These are phyloP conservation scores for Monosporascus sp. DNA, from an alignment of 2,329 filamentous ascomycete genomes.

Conservation along the genomic window DNA sequence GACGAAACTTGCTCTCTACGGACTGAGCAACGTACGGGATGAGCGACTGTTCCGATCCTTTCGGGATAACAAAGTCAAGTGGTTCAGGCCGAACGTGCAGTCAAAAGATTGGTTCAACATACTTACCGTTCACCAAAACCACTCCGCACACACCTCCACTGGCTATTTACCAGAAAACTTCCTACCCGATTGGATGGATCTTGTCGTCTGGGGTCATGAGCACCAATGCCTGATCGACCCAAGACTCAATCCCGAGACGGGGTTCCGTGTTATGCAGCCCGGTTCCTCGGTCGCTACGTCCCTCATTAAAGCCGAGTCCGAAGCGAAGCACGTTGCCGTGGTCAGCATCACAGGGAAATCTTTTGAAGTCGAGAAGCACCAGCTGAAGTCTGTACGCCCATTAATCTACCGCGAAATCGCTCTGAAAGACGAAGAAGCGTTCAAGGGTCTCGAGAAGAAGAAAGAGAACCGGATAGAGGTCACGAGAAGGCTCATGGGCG, in stretches of 20 bases:
- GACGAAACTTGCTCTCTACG: slow-evolving; percentile 90
- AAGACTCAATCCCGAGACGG: slow-evolving; percentile 74
- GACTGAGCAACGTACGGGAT: slow-evolving; percentile 92
- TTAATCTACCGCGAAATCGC: slow-evolving; percentile 84
- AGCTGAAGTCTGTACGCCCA: slow-evolving; percentile 82
- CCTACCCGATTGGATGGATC: slow-evolving; percentile 82
- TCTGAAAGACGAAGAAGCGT: slow-evolving; percentile 68
- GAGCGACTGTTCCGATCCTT: slow-evolving; percentile 94
- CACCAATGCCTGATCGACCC: slow-evolving; percentile 94
- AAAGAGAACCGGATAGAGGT: slow-evolving; percentile 80
- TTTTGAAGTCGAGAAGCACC: slow-evolving; percentile 74
- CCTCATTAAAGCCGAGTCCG: slow-evolving; percentile 81
- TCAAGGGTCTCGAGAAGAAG: slow-evolving; percentile 72
- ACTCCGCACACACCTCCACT: slow-evolving; percentile 85
- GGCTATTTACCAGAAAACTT: slow-evolving; percentile 94
- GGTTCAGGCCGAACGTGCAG: slow-evolving; percentile 78
- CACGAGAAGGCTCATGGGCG: slow-evolving; percentile 67
- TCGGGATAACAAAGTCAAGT: slow-evolving; percentile 86
- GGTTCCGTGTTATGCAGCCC: slow-evolving; percentile 95
- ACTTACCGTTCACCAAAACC: slow-evolving; percentile 93
- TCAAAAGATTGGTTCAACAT: slow-evolving; percentile 93
- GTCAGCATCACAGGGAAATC: slow-evolving; percentile 77
- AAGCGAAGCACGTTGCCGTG: slow-evolving; percentile 85
- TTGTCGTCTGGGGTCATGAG: slow-evolving; percentile 96
- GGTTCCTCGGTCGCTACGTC: slow-evolving; percentile 96